Percentiles rank a stretch among this genome's conserved stretches.
phyloP scores from a whole-genome alignment of 2,329 filamentous ascomycete species.

The Nemania bipapillata region DNA sequence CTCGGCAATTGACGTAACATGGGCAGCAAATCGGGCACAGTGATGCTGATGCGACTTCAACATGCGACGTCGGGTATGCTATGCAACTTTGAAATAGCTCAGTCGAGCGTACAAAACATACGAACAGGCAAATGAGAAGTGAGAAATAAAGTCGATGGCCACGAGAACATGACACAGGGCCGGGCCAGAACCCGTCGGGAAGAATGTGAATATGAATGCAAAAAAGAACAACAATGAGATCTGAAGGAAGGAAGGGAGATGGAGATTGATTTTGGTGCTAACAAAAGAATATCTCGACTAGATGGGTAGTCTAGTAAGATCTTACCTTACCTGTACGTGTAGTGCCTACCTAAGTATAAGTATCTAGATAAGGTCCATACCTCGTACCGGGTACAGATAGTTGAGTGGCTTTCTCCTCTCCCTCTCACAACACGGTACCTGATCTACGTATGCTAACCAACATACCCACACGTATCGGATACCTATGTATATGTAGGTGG shows the following conservation, averaged over 20 bases:
- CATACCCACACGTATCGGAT: constrained; percentile 13
- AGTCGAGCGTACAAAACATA: constrained; percentile 3
- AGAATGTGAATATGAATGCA: constrained; percentile 12
- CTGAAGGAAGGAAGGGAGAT: constrained; percentile 1
- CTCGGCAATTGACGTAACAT: constrained; percentile 35
- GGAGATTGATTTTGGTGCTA: not conserved
- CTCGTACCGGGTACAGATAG: not conserved
- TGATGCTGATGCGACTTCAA: constrained; percentile 24
- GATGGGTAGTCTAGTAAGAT: not conserved
- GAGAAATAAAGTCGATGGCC: constrained; percentile 8
- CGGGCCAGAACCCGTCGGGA: constrained; percentile 17
- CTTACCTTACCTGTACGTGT: not conserved
- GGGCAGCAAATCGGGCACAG: constrained; percentile 20
- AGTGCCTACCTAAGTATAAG: not conserved
- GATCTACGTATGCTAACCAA: not conserved
- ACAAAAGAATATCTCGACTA: constrained; percentile 9
- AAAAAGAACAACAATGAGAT: not conserved
- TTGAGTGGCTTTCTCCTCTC: not conserved
- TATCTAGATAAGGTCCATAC: too few relatives aligned
- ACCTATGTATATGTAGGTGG: not conserved
- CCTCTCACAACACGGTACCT: too few relatives aligned
- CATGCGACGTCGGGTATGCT: constrained; percentile 28
- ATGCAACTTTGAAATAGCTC: constrained; percentile 13
- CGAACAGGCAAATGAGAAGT: constrained; percentile 3
- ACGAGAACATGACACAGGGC: constrained; percentile 19